Evolutionary conservation across 441 rosid genomes (phyloP).

Genomic region (Pelargonium myrrhifolium): DNA sequence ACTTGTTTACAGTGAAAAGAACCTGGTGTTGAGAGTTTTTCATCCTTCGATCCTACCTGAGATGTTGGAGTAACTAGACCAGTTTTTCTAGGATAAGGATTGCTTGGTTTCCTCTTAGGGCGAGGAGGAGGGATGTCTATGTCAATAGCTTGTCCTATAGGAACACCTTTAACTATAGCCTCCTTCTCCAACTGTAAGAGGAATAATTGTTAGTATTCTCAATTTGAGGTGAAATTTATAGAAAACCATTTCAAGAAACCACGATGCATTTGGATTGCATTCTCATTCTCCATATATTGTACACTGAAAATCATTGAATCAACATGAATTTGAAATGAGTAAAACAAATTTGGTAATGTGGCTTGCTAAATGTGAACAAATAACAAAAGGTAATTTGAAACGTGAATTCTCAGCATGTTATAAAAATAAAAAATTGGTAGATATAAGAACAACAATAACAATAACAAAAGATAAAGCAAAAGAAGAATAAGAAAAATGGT

Average conservation of each 20-base stretch:
- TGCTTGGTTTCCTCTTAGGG: constrained; percentile 85
- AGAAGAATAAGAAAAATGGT: no score
- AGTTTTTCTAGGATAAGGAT: constrained; percentile 90
- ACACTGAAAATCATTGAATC: neutral
- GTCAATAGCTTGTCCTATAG: constrained; percentile 64
- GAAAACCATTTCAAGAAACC: constrained; percentile 5
- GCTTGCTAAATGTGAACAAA: no score
- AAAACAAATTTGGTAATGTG: neutral
- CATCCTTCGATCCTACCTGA: constrained; percentile 49
- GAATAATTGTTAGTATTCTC: constrained; percentile 14
- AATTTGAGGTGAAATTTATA: constrained; percentile 12
- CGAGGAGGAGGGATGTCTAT: constrained; percentile 97
- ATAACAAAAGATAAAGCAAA: no score
- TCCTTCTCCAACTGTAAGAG: constrained; percentile 87
- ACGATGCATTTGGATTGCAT: neutral
- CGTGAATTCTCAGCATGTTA: no score
- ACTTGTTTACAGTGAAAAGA: constrained; percentile 39
- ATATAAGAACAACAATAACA: no score
- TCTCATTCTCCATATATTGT: neutral
- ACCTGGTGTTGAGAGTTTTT: constrained; percentile 34
- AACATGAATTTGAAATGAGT: neutral
- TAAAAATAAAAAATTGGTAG: no score
- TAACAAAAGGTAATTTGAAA: no score
- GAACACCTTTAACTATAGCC: constrained; percentile 77
- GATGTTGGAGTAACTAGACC: constrained; percentile 35